phyloP scores from a whole-genome alignment of 2,329 filamentous ascomycete genomes.

The Chaetomiaceae sp. region DNA sequence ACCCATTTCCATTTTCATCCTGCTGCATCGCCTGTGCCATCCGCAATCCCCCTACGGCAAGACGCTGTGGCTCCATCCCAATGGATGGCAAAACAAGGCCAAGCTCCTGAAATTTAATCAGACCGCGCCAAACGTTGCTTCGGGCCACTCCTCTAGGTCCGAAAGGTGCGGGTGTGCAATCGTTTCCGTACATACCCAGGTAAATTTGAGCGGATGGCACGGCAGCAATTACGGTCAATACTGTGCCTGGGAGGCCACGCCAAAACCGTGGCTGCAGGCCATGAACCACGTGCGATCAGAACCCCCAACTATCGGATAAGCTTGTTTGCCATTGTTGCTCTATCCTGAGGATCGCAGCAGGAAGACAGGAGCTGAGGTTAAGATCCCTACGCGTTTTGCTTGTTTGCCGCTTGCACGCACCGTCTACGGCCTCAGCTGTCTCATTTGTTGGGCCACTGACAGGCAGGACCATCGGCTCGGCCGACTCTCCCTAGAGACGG shows the following conservation, averaged over 20 bases:
- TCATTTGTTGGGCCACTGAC: background rate
- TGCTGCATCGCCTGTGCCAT: conserved; percentile 5
- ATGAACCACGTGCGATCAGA: too few species aligned
- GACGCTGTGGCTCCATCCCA: background rate
- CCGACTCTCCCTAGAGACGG: too few species aligned
- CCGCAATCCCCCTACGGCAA: background rate
- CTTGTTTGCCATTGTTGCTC: too few species aligned
- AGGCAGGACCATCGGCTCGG: too few species aligned
- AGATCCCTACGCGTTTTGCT: background rate
- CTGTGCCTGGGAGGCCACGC: too few species aligned
- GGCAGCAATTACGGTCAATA: too few species aligned
- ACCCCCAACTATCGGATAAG: too few species aligned
- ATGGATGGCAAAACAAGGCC: background rate
- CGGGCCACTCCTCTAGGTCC: too few species aligned
- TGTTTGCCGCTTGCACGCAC: conserved; percentile 2
- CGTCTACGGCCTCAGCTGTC: background rate
- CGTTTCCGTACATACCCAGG: background rate
- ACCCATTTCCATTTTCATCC: conserved; percentile 1
- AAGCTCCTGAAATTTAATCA: background rate
- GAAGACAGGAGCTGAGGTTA: background rate
- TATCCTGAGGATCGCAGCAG: background rate
- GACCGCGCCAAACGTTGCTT: background rate
- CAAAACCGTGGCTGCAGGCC: too few species aligned
- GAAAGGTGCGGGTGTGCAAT: too few species aligned
- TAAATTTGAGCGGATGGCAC: too few species aligned